phyloP scores from a whole-genome alignment of 2,329 filamentous ascomycete species.

The Colletotrichum kahawae region DNA sequence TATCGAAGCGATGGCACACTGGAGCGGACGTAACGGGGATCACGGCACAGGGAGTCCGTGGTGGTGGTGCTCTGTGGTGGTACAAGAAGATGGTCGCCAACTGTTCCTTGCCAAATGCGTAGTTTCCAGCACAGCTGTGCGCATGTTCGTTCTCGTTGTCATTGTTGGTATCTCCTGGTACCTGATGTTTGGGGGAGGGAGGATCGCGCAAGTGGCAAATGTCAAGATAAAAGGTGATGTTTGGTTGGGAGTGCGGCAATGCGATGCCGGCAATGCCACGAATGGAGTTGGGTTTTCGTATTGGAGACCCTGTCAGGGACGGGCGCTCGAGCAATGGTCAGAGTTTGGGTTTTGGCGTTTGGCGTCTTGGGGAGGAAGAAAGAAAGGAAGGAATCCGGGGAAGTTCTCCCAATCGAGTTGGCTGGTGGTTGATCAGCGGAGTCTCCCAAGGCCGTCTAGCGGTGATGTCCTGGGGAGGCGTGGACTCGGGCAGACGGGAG shows the following conservation, averaged over 20 bases:
- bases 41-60: not conserved
- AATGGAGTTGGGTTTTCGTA: not conserved
- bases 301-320: not conserved
- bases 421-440: slow-evolving; percentile 16
- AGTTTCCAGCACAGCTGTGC: not conserved
- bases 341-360: not conserved
- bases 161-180: not conserved
- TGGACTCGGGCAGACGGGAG: not conserved
- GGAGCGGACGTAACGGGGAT: not conserved
- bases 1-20: not conserved
- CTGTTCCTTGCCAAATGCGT: not conserved
- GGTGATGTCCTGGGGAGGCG: not conserved
- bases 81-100: not conserved
- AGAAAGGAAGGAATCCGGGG: slow-evolving; percentile 11
- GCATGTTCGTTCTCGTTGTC: not conserved
- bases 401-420: not conserved
- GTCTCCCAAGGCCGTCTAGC: not conserved
- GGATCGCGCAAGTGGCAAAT: not conserved
- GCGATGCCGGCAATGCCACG: not conserved
- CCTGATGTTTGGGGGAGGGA: not conserved
- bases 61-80: not conserved
- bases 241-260: not conserved
- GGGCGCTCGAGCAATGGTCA: not conserved
- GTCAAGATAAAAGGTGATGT: not conserved
- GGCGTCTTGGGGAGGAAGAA: not conserved